Evolutionary conservation across 129 eudicot species (phyloP), one percentile per base, ranked within the genome.

Genomic region (Gnaphalium uliginosum): DNA sequence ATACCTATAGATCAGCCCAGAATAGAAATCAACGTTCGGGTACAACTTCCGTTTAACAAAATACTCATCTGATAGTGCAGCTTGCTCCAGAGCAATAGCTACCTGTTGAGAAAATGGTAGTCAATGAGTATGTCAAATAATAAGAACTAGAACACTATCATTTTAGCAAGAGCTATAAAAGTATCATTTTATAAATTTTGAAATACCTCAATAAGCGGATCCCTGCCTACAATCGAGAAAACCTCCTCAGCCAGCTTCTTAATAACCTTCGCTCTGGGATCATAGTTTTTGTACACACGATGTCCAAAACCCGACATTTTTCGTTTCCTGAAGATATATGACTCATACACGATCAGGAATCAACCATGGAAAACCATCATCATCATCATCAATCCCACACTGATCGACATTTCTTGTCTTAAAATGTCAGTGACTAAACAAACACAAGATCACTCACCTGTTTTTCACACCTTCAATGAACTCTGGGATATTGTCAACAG

Each of bases 241-340:
- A 94, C 99, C 85, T 94, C 97, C 53, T 91, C 99, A 22, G 99
- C 97, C 81, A 94, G 79, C 30, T 87, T 91, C 79, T 83, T 94
- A 66, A 95, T 95, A 65, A 91, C 99, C 81, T 89, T 94, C 14
- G 97, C 99, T 81, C 99, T 83, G 14, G 99, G 99, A 78, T 94
- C 99, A 77, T 94, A 91, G 76, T 94, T 94, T 68, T 94, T 94
- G 87, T 91, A 94, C 35, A 94, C 99, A 69, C 97, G 97, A 64
- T 90, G 99, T 58, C 99, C 97, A 79, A 94, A 94, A 65, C 99
- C 99, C 6, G 97, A 94, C 99, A 94, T 94, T 82, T 94, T 94
- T 6, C 99, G 83, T 83, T 90, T 94, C 89, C 99, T 94, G 71
- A 15, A 78, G 39, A 19, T 21, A 19, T 21, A 72, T 24, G 54